phyloP scores from a whole-genome alignment of 2,329 filamentous ascomycete genomes.

The Exophiala lecanii-corni region DNA sequence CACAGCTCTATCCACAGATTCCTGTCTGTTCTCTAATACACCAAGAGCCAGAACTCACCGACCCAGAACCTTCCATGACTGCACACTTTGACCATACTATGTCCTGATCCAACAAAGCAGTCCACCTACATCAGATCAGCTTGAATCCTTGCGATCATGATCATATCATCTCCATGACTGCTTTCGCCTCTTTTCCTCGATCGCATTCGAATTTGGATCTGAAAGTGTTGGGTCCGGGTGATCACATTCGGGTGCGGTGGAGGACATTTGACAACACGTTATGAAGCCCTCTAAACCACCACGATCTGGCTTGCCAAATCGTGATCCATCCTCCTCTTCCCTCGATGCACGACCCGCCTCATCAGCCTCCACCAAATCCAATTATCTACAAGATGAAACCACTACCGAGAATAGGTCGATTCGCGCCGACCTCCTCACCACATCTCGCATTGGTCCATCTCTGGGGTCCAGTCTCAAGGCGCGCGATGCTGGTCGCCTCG shows the following conservation, averaged over 20 bases:
- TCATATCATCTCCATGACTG: background rate
- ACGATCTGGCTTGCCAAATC: background rate
- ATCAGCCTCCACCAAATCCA: slow-evolving; percentile 7
- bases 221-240: background rate
- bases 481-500: slow-evolving; percentile 16
- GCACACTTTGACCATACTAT: no score
- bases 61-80: no score
- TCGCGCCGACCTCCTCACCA: background rate
- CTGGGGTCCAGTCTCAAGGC: slow-evolving; percentile 16
- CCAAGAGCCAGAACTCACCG: no score
- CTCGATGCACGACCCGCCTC: slow-evolving; percentile 1
- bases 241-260: background rate
- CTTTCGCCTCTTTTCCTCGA: background rate
- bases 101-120: no score
- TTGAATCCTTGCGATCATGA: background rate
- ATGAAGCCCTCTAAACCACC: background rate
- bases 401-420: slow-evolving; percentile 6
- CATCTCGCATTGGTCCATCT: slow-evolving; percentile 14
- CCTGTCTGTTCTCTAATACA: no score
- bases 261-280: background rate
- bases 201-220: background rate
- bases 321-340: background rate
- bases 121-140: no score
- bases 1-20: no score
- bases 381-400: slow-evolving; percentile 7